phyloP scores from a whole-genome alignment of 2,329 filamentous ascomycete genomes.

The Ceratocystis cacaofunesta region DNA sequence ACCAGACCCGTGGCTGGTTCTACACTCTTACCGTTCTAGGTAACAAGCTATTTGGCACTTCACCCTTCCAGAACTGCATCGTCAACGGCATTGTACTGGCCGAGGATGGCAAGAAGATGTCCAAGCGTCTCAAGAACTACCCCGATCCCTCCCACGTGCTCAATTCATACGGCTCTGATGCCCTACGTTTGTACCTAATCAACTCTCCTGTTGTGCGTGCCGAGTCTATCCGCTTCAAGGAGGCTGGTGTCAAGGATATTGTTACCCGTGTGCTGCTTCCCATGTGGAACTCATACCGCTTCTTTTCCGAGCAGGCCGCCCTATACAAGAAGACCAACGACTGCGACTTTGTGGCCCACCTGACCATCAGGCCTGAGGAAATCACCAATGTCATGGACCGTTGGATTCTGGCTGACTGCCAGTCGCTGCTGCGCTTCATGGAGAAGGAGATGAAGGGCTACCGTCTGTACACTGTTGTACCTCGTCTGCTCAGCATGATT shows the following conservation, averaged over 20 bases:
- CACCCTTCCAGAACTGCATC: slow-evolving; percentile 22
- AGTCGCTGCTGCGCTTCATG: slow-evolving; percentile 80
- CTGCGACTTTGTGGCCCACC: slow-evolving; percentile 17
- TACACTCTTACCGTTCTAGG: slow-evolving; percentile 22
- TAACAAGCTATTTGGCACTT: slow-evolving; percentile 21
- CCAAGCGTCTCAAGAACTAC: slow-evolving; percentile 23
- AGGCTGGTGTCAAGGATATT: slow-evolving; percentile 21
- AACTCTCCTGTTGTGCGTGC: slow-evolving; percentile 22
- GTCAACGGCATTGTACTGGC: slow-evolving; percentile 23
- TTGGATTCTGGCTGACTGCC: slow-evolving; percentile 87
- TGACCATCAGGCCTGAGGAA: slow-evolving; percentile 16
- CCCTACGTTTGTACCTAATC: slow-evolving; percentile 22
- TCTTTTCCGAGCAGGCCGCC: slow-evolving; percentile 21
- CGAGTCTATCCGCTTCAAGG: slow-evolving; percentile 21
- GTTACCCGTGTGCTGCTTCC: slow-evolving; percentile 21
- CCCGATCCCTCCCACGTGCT: slow-evolving; percentile 20
- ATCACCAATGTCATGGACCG: slow-evolving; percentile 61
- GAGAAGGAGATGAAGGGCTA: slow-evolving; percentile 79
- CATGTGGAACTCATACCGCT: slow-evolving; percentile 22
- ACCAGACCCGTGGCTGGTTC: slow-evolving; percentile 23
- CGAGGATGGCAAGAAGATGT: slow-evolving; percentile 23
- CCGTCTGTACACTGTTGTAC: slow-evolving; percentile 71
- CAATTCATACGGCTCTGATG: slow-evolving; percentile 21
- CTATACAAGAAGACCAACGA: slow-evolving; percentile 20
- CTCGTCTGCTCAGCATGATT: slow-evolving; percentile 58